A percentile compares a stretch with the other conserved stretches of the same genome.
Evolutionary conservation across 345 rosid genomes (phyloP).

Genomic region (Dipteronia dyeriana): DNA sequence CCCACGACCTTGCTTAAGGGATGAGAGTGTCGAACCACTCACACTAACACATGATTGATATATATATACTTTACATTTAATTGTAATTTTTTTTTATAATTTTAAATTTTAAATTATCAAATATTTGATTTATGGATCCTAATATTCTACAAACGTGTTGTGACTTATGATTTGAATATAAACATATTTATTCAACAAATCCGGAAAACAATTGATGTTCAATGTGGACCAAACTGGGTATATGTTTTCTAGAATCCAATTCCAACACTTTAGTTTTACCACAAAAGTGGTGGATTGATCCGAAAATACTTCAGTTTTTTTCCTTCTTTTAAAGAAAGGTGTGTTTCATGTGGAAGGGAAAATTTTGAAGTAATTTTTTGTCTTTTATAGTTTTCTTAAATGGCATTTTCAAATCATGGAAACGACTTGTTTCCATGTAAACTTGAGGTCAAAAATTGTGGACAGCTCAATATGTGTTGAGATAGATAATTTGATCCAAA

Average conservation of each 20-base stretch:
- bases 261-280: neutral
- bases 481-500: no score
- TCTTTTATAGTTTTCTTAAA: neutral
- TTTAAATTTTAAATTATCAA: no score
- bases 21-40: no score
- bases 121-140: neutral
- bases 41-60: no score
- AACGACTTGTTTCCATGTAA: neutral
- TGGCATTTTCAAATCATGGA: neutral
- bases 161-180: no score
- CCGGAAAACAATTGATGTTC: neutral
- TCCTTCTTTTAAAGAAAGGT: neutral
- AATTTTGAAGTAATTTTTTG: neutral
- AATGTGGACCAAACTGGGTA: neutral
- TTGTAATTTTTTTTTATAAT: no score
- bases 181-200: neutral
- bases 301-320: neutral
- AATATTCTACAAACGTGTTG: no score
- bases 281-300: no score
- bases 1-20: no score
- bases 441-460: neutral
- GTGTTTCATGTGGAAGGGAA: neutral
- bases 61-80: neutral
- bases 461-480: neutral
- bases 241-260: neutral